These are phyloP conservation scores for Neofusicoccum cordaticola DNA, from an alignment of 2,329 filamentous ascomycete genomes.

Conservation along the genomic window DNA sequence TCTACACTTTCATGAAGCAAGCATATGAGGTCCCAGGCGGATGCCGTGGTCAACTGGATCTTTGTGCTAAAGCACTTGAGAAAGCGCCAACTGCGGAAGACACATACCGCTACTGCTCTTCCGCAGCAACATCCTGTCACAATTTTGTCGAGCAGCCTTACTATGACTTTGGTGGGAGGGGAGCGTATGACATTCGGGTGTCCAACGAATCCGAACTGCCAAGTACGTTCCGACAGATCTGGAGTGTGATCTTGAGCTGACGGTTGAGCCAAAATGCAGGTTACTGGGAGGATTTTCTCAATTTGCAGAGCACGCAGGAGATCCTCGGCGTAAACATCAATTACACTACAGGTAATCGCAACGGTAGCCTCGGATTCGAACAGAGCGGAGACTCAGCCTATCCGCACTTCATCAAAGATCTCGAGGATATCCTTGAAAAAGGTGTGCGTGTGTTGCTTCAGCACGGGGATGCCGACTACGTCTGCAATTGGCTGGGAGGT, in stretches of 20 bases:
- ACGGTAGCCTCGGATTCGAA: conserved; percentile 45
- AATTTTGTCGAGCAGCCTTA: conserved; percentile 24
- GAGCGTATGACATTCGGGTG: conserved; percentile 56
- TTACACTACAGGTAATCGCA: conserved; percentile 46
- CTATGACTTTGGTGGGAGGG: conserved; percentile 38
- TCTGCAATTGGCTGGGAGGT: conserved; percentile 66
- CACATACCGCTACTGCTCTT: not conserved
- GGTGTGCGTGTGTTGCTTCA: conserved; percentile 57
- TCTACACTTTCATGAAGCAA: conserved; percentile 45
- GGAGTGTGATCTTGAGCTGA: no score
- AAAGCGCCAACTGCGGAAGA: conserved; percentile 33
- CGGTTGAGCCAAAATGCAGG: no score
- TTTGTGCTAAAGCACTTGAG: conserved; percentile 42
- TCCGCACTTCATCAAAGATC: conserved; percentile 44
- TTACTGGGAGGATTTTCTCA: conserved; percentile 49
- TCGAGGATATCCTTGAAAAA: conserved; percentile 51
- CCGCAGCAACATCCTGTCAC: conserved; percentile 39
- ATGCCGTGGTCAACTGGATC: conserved; percentile 50
- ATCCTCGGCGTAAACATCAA: conserved; percentile 51
- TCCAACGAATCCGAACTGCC: conserved; percentile 53
- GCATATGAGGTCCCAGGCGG: conserved; percentile 47
- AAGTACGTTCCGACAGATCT: conserved; percentile 24
- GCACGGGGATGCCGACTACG: conserved; percentile 58
- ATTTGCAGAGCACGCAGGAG: conserved; percentile 28
- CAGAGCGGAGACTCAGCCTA: conserved; percentile 47